These are phyloP conservation scores for Rhizomucor miehei DNA, from an alignment of 371 early-diverging fungal species.

Conservation along the genomic window DNA sequence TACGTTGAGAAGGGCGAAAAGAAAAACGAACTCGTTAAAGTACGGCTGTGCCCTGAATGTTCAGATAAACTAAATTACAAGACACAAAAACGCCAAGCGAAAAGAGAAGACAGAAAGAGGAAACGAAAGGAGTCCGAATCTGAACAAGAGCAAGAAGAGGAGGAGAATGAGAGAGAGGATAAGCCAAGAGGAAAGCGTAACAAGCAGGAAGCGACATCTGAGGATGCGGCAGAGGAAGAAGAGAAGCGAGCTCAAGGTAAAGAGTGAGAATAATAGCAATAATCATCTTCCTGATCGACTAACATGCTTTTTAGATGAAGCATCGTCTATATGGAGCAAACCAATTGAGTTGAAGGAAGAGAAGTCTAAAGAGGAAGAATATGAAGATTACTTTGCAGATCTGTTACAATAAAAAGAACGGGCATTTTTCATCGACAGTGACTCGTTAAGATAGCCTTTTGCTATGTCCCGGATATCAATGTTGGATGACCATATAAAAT, in stretches of 20 bases:
- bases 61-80: slow-evolving; percentile 46
- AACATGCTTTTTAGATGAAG: slow-evolving; percentile 3
- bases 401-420: slow-evolving; percentile 30
- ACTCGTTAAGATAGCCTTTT: too few species aligned
- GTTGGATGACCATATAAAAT: too few species aligned
- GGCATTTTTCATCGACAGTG: too few species aligned
- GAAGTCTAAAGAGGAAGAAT: slow-evolving; percentile 43
- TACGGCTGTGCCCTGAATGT: slow-evolving; percentile 72
- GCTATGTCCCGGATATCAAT: too few species aligned
- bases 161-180: slow-evolving; percentile 2
- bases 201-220: not conserved
- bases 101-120: slow-evolving; percentile 6
- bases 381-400: slow-evolving; percentile 49
- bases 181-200: slow-evolving; percentile 1
- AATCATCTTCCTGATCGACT: too few species aligned
- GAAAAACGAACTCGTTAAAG: slow-evolving; percentile 81
- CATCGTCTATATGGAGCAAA: slow-evolving; percentile 34
- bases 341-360: slow-evolving; percentile 32
- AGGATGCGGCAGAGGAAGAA: not conserved
- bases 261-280: not conserved
- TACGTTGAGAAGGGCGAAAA: slow-evolving; percentile 68
- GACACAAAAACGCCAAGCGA: slow-evolving; percentile 31
- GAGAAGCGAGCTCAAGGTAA: slow-evolving; percentile 3
- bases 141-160: slow-evolving; percentile 2
- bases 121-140: slow-evolving; percentile 7